A percentile compares a stretch with the other conserved stretches of the same genome.
Evolutionary conservation across 192 early-diverging fungal species (phyloP).

Genomic region (Coemansia sp.): DNA sequence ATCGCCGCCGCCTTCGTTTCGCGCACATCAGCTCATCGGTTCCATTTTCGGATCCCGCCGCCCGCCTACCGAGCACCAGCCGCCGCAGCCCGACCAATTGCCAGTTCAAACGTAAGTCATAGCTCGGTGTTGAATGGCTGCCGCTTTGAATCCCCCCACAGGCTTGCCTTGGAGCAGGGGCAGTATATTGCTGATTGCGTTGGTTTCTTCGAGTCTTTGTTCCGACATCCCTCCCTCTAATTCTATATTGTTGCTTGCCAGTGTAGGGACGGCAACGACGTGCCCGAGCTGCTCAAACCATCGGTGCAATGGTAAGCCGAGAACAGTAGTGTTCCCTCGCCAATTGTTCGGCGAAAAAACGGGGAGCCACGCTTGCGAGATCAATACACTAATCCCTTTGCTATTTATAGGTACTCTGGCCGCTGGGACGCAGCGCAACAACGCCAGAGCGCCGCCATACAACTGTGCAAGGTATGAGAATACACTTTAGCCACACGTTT

Average conservation of each 20-base stretch:
- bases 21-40: constrained; percentile 20
- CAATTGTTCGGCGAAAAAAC: background rate
- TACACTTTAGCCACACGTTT: background rate
- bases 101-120: constrained; percentile 5
- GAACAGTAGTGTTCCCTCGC: background rate
- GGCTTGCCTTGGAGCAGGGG: background rate
- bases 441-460: constrained; percentile 11
- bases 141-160: background rate
- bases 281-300: constrained; percentile 42
- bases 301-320: constrained; percentile 34
- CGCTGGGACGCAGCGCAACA: constrained; percentile 18
- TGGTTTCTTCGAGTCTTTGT: background rate
- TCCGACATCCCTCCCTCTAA: constrained; percentile 4
- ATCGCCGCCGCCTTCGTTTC: constrained; percentile 17
- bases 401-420: constrained; percentile 35
- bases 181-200: background rate
- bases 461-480: constrained; percentile 41
- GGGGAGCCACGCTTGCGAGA: background rate
- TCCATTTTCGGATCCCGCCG: constrained; percentile 26
- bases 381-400: background rate
- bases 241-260: background rate
- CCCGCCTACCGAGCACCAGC: constrained; percentile 3
- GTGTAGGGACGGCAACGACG: constrained; percentile 3
- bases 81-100: background rate
- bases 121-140: background rate